Evolutionary conservation across 1,139 yeast genomes (phyloP).

Genomic region (Kluyveromyces marxianus): DNA sequence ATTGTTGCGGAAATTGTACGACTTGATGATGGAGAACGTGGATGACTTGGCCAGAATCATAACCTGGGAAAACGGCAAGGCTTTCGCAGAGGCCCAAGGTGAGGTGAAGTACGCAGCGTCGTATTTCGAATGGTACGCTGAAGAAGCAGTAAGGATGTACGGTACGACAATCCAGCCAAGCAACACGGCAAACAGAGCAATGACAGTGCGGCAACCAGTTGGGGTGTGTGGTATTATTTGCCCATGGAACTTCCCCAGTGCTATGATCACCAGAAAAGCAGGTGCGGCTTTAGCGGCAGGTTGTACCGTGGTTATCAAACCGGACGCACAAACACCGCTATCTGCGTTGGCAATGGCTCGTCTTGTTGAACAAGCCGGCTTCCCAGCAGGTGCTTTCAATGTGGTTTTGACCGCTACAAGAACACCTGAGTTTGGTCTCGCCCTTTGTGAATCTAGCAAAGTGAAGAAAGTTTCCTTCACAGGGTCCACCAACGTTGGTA

Average conservation of each 20-base stretch:
- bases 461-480: slow-evolving; percentile 81
- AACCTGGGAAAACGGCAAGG: slow-evolving; percentile 81
- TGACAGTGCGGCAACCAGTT: slow-evolving; percentile 68
- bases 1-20: slow-evolving; percentile 56
- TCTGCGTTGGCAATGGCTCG: slow-evolving; percentile 76
- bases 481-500: slow-evolving; percentile 83
- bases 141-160: slow-evolving; percentile 71
- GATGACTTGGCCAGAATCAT: slow-evolving; percentile 71
- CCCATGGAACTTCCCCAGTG: slow-evolving; percentile 95
- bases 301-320: slow-evolving; percentile 82
- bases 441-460: slow-evolving; percentile 58
- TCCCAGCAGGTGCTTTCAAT: slow-evolving; percentile 81
- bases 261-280: slow-evolving; percentile 87
- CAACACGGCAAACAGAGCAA: slow-evolving; percentile 48
- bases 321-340: slow-evolving; percentile 85
- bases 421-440: slow-evolving; percentile 54
- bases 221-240: slow-evolving; percentile 90
- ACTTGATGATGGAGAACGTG: slow-evolving; percentile 53
- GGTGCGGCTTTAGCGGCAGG: slow-evolving; percentile 95
- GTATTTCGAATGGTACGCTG: slow-evolving; percentile 82
- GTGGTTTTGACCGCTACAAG: slow-evolving; percentile 52
- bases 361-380: slow-evolving; percentile 69
- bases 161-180: slow-evolving; percentile 69
- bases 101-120: slow-evolving; percentile 73
- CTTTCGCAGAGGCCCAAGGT: slow-evolving; percentile 66